Base-by-base conservation (phyloP, 345 rosid genomes). In the Eucalyptus pauciflora region DNA sequence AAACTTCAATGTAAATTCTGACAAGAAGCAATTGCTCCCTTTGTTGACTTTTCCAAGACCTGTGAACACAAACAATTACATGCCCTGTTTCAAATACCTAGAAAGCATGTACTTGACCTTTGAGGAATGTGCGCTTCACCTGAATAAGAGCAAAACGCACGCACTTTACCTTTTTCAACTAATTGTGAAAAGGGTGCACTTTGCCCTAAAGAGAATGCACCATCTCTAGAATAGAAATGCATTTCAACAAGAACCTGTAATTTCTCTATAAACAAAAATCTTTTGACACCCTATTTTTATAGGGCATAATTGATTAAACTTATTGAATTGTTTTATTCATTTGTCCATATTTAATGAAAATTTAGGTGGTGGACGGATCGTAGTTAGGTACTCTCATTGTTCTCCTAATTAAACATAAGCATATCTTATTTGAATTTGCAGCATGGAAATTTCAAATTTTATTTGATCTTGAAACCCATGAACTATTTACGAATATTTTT, bases 121-220 rank as follows among this genome's bases (percentile, higher is more conserved):
- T 15, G 7, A 50, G 33, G 17, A 52, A 18, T 7, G 58, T 18
- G 56, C 9, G 56, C 56, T 56, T 56, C 13, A 24, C 64, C 6
- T 1, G 64, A 58, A 58, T 5, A 5, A 58, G 29, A 58, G 29
- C 13, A 25, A 24, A 10, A 58, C 2, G 3, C 13, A 22, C 0
- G 64, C n/a, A 22, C 60, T 22, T 2, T 9, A 22, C 27, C 27
- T 20, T 56, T 4, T 4, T 10, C 60, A 56, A 56, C 11, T 22
- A 8, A 22, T 56, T 4, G 11, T 56, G 11, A 4, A 4, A 1
- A 13, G 14, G 2, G 14, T n/a, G n/a, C n/a, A n/a, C n/a, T n/a
- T n/a, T n/a, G n/a, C n/a, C n/a, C n/a, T n/a, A n/a, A n/a, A n/a
- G n/a, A n/a, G n/a, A n/a, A n/a, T n/a, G n/a, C n/a, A n/a, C n/a